phyloP scores from a whole-genome alignment of 257 asterid genomes.

The Solanum arcanum region DNA sequence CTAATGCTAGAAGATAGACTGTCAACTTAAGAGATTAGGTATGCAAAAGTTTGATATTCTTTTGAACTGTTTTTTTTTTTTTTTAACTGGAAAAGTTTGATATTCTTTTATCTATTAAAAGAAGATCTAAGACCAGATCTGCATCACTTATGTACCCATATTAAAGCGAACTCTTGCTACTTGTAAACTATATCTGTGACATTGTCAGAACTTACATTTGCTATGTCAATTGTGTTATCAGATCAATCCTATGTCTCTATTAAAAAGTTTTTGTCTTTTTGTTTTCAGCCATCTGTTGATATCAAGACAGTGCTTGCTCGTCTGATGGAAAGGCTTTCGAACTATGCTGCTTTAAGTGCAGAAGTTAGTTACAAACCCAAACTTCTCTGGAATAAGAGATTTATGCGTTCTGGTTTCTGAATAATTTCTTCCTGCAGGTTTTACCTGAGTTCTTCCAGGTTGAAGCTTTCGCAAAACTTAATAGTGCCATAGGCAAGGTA shows the following conservation, averaged over 20 bases:
- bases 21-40: not conserved
- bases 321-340: conserved; percentile 96
- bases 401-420: conserved; percentile 16
- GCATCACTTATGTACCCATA: not conserved
- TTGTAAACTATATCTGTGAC: not conserved
- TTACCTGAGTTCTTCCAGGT: conserved; percentile 94
- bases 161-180: not conserved
- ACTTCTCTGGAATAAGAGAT: not conserved
- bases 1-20: not conserved
- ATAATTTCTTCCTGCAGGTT: conserved; percentile 51
- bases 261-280: not conserved
- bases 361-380: conserved; percentile 45
- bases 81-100: not conserved
- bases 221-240: not conserved
- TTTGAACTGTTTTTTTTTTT: too few relatives aligned
- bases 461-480: conserved; percentile 92
- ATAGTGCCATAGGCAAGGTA: conserved; percentile 89
- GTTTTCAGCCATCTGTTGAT: conserved; percentile 79
- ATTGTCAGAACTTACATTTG: not conserved
- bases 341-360: conserved; percentile 87
- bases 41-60: not conserved
- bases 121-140: not conserved
- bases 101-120: not conserved
- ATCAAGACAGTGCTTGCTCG: conserved; percentile 92
- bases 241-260: not conserved